Evolutionary conservation across 805 yeast genomes (phyloP), one percentile per base, ranked within the genome.

Genomic region (Schwanniomyces pseudopolymorphus): DNA sequence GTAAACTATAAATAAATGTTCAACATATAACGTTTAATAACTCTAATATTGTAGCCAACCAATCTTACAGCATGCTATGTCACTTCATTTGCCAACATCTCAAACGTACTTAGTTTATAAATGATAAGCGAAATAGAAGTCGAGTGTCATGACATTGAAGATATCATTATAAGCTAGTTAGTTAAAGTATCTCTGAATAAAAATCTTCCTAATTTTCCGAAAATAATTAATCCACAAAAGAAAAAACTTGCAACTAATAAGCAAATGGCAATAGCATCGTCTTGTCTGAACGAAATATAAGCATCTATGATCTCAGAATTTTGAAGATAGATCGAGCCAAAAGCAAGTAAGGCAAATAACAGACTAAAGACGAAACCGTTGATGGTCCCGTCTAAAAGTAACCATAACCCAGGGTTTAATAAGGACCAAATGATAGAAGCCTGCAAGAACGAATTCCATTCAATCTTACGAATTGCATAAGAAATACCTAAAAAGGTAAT

Each of bases 401-500:
- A 58, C 90, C 92, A 85, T 26, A 86, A 67, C 4, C 85, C 78
- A 0, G 86, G 78, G 62, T 83, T 84, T 45, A 84, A 66, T 19
- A 81, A 62, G 10, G 81, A 69, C 85, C 89, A 85, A 3, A 83
- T 73, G 38, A 79, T 65, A 3, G 85, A 75, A 10, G 86, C 84
- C 56, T 87, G 90, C 37, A 81, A 64, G 16, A 83, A 75, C 0
- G 85, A 77, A 41, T 75, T 66, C 92, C 92, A 86, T 55, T 83
- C 85, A 33, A 84, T 70, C 52, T 80, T 82, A 54, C 87, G 75
- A 27, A 87, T 75, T 20, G 89, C 89, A 57, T 82, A 86, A 4
- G 83, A 75, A 28, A 87, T 78, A 2, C 95, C 95, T 37, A 86
- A 66, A 55, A 85, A 76, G 2, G 89, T 85, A 46, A 85, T 78